A percentile compares a stretch with the other conserved stretches of the same genome.
These are phyloP conservation scores for Neofusicoccum sp. DNA, from an alignment of 2,329 filamentous ascomycete genomes.

Conservation along the genomic window DNA sequence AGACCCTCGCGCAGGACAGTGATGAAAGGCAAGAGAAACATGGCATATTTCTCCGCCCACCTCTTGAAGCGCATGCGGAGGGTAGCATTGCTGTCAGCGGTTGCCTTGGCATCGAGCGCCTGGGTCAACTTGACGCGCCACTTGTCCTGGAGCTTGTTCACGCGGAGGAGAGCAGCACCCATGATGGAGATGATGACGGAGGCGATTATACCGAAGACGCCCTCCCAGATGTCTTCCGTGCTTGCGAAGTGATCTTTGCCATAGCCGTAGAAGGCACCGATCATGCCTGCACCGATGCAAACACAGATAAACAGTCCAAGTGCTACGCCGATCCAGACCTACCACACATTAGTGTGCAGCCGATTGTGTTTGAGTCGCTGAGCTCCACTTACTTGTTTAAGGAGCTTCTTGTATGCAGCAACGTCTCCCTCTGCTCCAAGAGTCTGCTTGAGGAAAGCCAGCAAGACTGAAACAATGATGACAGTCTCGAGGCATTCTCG, in stretches of 20 bases:
- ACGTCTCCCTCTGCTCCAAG: constrained; percentile 67
- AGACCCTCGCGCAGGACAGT: constrained; percentile 83
- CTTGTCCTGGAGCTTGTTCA: constrained; percentile 82
- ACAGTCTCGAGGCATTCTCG: constrained; percentile 81
- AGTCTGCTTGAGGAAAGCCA: constrained; percentile 83
- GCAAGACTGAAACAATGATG: constrained; percentile 84
- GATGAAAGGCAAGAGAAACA: constrained; percentile 85
- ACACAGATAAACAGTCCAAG: constrained; percentile 67
- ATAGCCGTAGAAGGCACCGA: constrained; percentile 72
- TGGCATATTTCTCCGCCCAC: constrained; percentile 77
- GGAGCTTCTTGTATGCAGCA: constrained; percentile 66
- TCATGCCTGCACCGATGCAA: constrained; percentile 64
- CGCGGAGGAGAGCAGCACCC: constrained; percentile 76
- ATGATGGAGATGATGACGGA: constrained; percentile 79
- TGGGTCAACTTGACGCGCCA: constrained; percentile 82
- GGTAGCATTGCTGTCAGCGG: constrained; percentile 28
- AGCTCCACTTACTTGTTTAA: constrained; percentile 57
- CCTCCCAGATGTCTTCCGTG: constrained; percentile 80
- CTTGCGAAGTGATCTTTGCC: constrained; percentile 67
- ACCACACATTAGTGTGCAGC: not conserved
- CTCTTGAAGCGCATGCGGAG: constrained; percentile 55
- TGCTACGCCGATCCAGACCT: constrained; percentile 70
- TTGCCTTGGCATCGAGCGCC: constrained; percentile 59
- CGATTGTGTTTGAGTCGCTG: not conserved
- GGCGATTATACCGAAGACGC: constrained; percentile 74